These are phyloP conservation scores for Vicia sativa DNA, from an alignment of 306 rosid species.

Conservation along the genomic window DNA sequence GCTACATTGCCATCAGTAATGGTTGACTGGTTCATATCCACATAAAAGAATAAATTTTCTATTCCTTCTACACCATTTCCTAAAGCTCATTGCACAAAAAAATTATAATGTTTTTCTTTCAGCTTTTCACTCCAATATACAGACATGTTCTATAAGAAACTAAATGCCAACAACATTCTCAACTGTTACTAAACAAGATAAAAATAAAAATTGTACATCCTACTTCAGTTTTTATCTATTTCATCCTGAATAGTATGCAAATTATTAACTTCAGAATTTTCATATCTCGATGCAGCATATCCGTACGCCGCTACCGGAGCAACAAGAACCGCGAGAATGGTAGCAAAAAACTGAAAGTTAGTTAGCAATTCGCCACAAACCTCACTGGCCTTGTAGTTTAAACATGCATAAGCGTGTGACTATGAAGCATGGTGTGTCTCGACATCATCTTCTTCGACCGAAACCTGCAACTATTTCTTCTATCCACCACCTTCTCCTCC, in stretches of 20 bases:
- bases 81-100: slow-evolving; percentile 19
- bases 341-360: slow-evolving; percentile 76
- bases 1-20: too few relatives aligned
- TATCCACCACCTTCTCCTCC: too few relatives aligned
- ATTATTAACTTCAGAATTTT: slow-evolving; percentile 44
- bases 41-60: neutral
- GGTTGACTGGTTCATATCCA: too few relatives aligned
- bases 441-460: too few relatives aligned
- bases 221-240: slow-evolving; percentile 50
- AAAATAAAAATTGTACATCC: slow-evolving; percentile 10
- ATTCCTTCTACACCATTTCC: slow-evolving; percentile 12
- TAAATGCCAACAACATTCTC: slow-evolving; percentile 20
- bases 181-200: neutral
- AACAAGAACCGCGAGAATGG: slow-evolving; percentile 60
- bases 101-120: neutral
- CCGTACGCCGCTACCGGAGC: slow-evolving; percentile 60
- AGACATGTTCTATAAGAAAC: slow-evolving; percentile 26
- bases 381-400: too few relatives aligned
- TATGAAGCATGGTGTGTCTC: too few relatives aligned
- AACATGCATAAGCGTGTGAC: too few relatives aligned
- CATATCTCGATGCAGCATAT: slow-evolving; percentile 66
- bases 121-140: slow-evolving; percentile 35
- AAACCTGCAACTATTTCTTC: too few relatives aligned
- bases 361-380: slow-evolving; percentile 87
- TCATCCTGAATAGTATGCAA: slow-evolving; percentile 44